Base-by-base conservation (phyloP, 495 filamentous ascomycete species). In the Echria macrotheca region DNA sequence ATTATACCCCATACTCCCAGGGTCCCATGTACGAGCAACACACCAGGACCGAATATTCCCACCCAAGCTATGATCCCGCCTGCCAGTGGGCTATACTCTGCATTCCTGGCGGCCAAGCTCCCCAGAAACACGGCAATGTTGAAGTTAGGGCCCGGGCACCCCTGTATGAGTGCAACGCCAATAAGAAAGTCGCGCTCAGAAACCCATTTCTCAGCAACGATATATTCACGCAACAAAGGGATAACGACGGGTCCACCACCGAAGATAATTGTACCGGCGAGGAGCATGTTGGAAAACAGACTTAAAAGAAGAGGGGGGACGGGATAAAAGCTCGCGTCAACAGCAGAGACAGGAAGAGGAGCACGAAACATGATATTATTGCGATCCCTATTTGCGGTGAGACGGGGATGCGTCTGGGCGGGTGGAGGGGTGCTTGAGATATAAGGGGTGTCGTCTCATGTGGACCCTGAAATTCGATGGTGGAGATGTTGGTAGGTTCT, bases 251-350 rank as follows among this genome's bases (percentile, higher is more conserved):
- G 41, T 4, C 41, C 41, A 14, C 41, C 41, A 14, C 41, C 41
- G 25, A 44, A 44, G 41, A 44, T 44, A n/a, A 44, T 29, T 22
- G 41, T 44, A 2, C 41, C 41, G 41, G 41, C 41, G n/a, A 44
- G 41, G 25, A 29, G 5, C 41, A 44, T 44, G 41, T 29, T 44
- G 4, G 41, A 18, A 19, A 44, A 44, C 23, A 44, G 41, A 18
- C 23, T 15, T 14, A 28, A 17, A 14, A 44, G 25, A 14, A 7
- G 23, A 14, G 41, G 41, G 3, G n/a, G 41, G 9, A 25, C 11
- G 41, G 41, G 28, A 6, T 6, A 12, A 12, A 31, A 12, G 28
- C 7, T 12, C 7, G 12, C 28, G 28, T 12, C 7, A 12, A 31
- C 28, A 31, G 12, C 12, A 6, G 12, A 6, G 7, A 31, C 28